Conservation (phyloP, 2,329 filamentous ascomycete species). For the Oidium heveae region DNA sequence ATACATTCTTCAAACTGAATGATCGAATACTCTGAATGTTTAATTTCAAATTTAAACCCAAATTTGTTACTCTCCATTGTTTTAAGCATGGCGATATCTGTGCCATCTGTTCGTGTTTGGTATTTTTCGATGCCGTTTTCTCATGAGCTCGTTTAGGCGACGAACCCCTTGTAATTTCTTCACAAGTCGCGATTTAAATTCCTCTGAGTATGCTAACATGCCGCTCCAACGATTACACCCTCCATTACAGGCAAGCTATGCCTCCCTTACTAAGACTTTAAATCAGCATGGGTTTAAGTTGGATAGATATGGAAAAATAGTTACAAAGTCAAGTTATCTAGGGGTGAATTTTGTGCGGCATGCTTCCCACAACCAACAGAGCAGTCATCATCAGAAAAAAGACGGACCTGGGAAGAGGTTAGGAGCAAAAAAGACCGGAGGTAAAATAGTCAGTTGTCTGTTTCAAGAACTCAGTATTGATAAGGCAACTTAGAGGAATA, state of each 20-base stretch:
- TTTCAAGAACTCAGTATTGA: neutral
- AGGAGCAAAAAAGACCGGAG: slow-evolving; percentile 79
- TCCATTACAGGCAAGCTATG: slow-evolving; percentile 18
- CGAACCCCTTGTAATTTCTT: neutral
- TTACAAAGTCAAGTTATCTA: slow-evolving; percentile 4
- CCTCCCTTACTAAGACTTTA: slow-evolving; percentile 8
- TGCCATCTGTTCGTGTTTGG: neutral
- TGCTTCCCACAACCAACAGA: slow-evolving; percentile 28
- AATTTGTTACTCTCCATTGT: neutral
- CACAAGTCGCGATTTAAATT: too few relatives aligned
- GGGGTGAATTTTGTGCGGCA: slow-evolving; percentile 10
- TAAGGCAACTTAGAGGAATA: slow-evolving; percentile 40
- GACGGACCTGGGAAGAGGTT: slow-evolving; percentile 62
- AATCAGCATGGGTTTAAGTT: slow-evolving; percentile 4
- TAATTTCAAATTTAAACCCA: slow-evolving; percentile 1
- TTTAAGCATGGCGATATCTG: neutral
- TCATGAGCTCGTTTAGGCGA: neutral
- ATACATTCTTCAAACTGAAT: slow-evolving; percentile 8
- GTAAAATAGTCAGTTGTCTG: slow-evolving; percentile 21
- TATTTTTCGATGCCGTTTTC: neutral
- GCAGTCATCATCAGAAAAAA: slow-evolving; percentile 40
- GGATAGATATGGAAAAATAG: slow-evolving; percentile 10
- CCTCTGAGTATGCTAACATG: neutral
- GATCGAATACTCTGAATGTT: slow-evolving; percentile 4
- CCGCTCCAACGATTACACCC: slow-evolving; percentile 17